Evolutionary conservation across 805 yeast species (phyloP).

Genomic region (Candida yuanshanica): DNA sequence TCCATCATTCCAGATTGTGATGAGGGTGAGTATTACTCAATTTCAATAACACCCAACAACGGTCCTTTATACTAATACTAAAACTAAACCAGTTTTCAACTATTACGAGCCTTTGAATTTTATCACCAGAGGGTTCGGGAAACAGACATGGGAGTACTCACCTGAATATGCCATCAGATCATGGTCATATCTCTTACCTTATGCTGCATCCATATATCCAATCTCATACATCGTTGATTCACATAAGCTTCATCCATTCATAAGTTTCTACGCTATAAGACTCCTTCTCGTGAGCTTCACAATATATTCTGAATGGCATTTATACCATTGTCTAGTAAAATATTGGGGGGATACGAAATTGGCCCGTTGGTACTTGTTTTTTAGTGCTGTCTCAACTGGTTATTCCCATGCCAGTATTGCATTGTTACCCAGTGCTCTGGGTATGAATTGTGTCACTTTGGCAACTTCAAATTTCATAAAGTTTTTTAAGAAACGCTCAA

Average conservation of each 20-base stretch:
- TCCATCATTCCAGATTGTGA: slow-evolving; percentile 88
- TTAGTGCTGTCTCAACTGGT: slow-evolving; percentile 65
- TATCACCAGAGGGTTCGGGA: slow-evolving; percentile 74
- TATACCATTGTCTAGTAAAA: slow-evolving; percentile 38
- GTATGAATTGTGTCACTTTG: slow-evolving; percentile 47
- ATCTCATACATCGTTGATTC: slow-evolving; percentile 11
- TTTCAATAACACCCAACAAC: background rate
- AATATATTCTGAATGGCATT: slow-evolving; percentile 45
- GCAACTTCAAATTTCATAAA: slow-evolving; percentile 36
- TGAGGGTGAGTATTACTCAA: slow-evolving; percentile 47
- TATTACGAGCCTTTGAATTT: slow-evolving; percentile 93
- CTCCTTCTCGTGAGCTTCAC: slow-evolving; percentile 34
- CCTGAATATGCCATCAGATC: slow-evolving; percentile 86
- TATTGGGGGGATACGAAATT: slow-evolving; percentile 9
- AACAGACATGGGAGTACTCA: slow-evolving; percentile 95
- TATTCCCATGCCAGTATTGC: slow-evolving; percentile 86
- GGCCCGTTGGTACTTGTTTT: slow-evolving; percentile 58
- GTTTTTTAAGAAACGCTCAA: slow-evolving; percentile 17
- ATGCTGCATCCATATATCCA: slow-evolving; percentile 21
- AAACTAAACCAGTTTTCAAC: slow-evolving; percentile 61
- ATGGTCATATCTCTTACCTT: slow-evolving; percentile 65
- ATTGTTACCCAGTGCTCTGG: slow-evolving; percentile 78
- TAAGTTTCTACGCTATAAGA: slow-evolving; percentile 51
- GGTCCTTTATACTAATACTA: no score
- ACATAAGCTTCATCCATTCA: slow-evolving; percentile 13